Conservation (phyloP, 257 asterid genomes). For the Henckelia pumila region DNA sequence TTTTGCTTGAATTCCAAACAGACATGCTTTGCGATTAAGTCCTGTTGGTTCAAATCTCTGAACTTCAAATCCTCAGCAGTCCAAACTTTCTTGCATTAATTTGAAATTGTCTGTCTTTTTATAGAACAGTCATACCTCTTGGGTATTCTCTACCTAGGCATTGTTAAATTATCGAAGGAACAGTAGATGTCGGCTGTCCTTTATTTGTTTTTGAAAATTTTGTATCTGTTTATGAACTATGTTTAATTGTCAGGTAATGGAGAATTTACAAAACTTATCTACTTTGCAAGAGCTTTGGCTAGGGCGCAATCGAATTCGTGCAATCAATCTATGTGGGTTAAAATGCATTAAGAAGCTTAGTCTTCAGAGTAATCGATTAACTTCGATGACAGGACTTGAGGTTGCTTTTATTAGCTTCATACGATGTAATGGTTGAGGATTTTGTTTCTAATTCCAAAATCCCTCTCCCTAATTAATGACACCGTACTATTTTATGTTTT, state of each 20-base stretch:
- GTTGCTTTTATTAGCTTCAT: slow-evolving; percentile 36
- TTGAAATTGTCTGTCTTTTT: slow-evolving; percentile 17
- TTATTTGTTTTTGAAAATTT: slow-evolving; percentile 15
- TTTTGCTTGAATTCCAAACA: not conserved
- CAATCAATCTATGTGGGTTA: slow-evolving; percentile 79
- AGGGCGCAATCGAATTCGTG: slow-evolving; percentile 90
- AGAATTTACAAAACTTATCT: slow-evolving; percentile 60
- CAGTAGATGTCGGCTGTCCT: not conserved
- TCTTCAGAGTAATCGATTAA: slow-evolving; percentile 94
- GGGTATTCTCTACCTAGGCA: not conserved
- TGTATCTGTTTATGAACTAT: slow-evolving; percentile 21
- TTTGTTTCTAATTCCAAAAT: not conserved
- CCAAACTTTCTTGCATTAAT: slow-evolving; percentile 22
- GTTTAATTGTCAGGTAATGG: slow-evolving; percentile 68
- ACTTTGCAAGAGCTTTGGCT: slow-evolving; percentile 94
- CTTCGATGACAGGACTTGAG: slow-evolving; percentile 83
- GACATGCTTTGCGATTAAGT: slow-evolving; percentile 2
- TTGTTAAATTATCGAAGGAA: slow-evolving; percentile 8
- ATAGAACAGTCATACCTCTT: not conserved
- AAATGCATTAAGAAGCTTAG: slow-evolving; percentile 89
- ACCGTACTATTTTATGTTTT: slow-evolving; percentile 13
- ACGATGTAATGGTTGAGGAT: not conserved
- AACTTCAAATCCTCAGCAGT: slow-evolving; percentile 2
- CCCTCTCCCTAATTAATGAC: too few species aligned
- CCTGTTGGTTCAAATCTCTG: slow-evolving; percentile 5